Evolutionary conservation across 2,329 filamentous ascomycete species (phyloP).

Genomic region (Xylaria sp.): DNA sequence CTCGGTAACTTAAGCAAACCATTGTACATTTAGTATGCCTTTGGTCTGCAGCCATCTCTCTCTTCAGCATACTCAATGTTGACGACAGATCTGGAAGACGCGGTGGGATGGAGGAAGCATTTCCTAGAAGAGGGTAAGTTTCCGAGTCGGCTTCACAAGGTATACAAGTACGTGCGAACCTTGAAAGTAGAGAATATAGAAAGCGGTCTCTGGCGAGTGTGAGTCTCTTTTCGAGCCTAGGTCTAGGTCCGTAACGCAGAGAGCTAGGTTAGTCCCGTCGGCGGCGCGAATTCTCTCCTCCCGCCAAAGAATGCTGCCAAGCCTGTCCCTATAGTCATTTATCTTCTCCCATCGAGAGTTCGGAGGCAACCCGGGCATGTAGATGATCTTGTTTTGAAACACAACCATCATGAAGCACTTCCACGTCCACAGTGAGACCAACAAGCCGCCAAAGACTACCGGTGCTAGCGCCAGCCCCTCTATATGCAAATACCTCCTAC

Average conservation of each 20-base stretch:
- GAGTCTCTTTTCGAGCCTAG: slow-evolving; percentile 29
- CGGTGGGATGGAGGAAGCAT: slow-evolving; percentile 63
- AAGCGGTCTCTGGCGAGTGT: slow-evolving; percentile 38
- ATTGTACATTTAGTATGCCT: slow-evolving; percentile 50
- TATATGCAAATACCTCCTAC: slow-evolving; percentile 43
- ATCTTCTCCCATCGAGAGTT: slow-evolving; percentile 72
- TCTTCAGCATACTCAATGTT: slow-evolving; percentile 53
- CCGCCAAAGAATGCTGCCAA: slow-evolving; percentile 68
- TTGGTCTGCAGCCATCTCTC: slow-evolving; percentile 42
- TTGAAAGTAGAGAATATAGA: slow-evolving; percentile 64
- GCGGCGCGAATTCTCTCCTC: slow-evolving; percentile 64
- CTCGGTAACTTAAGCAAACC: slow-evolving; percentile 67
- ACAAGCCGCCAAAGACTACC: slow-evolving; percentile 67
- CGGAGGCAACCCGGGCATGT: slow-evolving; percentile 77
- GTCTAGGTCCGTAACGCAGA: slow-evolving; percentile 45
- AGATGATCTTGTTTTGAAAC: slow-evolving; percentile 83
- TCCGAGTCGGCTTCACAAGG: slow-evolving; percentile 16
- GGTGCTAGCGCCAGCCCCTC: slow-evolving; percentile 65
- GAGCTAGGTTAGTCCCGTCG: slow-evolving; percentile 66
- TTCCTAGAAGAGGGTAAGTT: slow-evolving; percentile 51
- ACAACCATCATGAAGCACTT: slow-evolving; percentile 76
- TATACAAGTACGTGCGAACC: slow-evolving; percentile 45
- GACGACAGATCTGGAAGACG: slow-evolving; percentile 62
- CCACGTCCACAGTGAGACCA: slow-evolving; percentile 68
- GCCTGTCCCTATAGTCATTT: slow-evolving; percentile 64